Percentiles rank a stretch among this genome's conserved stretches.
These are phyloP conservation scores for Evernia prunastri DNA, from an alignment of 495 filamentous ascomycete genomes.

Conservation along the genomic window DNA sequence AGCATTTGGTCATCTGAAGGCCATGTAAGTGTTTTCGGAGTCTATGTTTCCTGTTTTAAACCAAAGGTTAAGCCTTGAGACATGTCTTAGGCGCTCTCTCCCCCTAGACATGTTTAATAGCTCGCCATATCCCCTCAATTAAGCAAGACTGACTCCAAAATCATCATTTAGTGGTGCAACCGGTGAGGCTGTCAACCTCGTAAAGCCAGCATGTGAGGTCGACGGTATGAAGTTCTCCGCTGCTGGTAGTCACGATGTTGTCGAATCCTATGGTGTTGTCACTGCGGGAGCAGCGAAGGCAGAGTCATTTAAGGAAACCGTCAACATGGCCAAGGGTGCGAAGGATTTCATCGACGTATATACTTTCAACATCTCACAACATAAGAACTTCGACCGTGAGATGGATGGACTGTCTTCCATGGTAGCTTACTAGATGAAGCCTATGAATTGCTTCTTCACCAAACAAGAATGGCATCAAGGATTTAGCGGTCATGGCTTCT, in stretches of 20 bases:
- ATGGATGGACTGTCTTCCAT: constrained; percentile 51
- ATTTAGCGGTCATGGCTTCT: not conserved
- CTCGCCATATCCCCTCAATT: too few relatives aligned
- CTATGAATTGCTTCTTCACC: not conserved
- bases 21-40: too few relatives aligned
- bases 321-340: constrained; percentile 55
- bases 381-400: constrained; percentile 67
- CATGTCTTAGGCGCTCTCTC: too few relatives aligned
- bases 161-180: too few relatives aligned
- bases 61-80: too few relatives aligned
- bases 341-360: constrained; percentile 61
- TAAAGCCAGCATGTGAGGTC: constrained; percentile 50
- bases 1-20: constrained; percentile 73
- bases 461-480: not conserved
- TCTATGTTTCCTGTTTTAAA: too few relatives aligned
- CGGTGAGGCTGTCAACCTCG: constrained; percentile 61
- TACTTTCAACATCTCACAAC: constrained; percentile 57
- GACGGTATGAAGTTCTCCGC: constrained; percentile 45
- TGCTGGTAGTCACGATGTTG: constrained; percentile 40
- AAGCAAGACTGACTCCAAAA: too few relatives aligned
- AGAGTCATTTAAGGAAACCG: constrained; percentile 48
- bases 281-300: constrained; percentile 47
- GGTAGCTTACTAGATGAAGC: constrained; percentile 16
- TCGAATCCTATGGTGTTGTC: constrained; percentile 66
- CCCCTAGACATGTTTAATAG: too few relatives aligned